Evolutionary conservation across 495 filamentous ascomycete species (phyloP), one percentile per base, ranked within the genome.

Genomic region (Penicillium ochrochloron): DNA sequence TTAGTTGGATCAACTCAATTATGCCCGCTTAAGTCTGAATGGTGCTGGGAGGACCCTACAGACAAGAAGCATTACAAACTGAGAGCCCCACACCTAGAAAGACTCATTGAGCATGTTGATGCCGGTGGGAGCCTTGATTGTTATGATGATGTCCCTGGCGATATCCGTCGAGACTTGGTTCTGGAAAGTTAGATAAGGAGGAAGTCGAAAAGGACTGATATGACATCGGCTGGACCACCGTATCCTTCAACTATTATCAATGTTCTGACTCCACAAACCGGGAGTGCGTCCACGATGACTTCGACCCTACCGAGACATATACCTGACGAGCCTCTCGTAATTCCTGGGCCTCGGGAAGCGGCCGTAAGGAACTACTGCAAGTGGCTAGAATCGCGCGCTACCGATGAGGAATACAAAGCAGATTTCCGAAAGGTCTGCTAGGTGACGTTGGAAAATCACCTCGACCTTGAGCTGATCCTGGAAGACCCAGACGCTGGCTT

Each of bases 1-100:
- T n/a, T n/a, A n/a, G n/a, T n/a, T n/a, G n/a, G n/a, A n/a, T n/a
- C n/a, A n/a, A n/a, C n/a, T n/a, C 50, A 52, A 12, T 39, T n/a
- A 41, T 57, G 57, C n/a, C 61, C 61, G 17, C 46, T 55, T 0
- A 68, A 58, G 55, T 68, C 62, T 65, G 62, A 65, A 60, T 68
- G 62, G 66, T 68, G 63, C 63, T 66, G 48, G 66, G 58, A 65
- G 66, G 63, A 62, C 59, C 66, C 54, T n/a, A 61, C 48, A 37
- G 66, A 66, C 34, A 63, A 63, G 31, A 66, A 66, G 57, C 56
- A 69, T 34, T 69, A 69, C 50, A 66, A 66, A 57, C 63, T 66
- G 0, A 61, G 63, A 25, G 31, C 39, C 58, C 58, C 27, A 17
- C 31, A 69, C 31, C 34, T 69, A 37, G 59, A 69, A 66, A 21